phyloP scores from a whole-genome alignment of 345 rosid species.

The Lepidium sativum region DNA sequence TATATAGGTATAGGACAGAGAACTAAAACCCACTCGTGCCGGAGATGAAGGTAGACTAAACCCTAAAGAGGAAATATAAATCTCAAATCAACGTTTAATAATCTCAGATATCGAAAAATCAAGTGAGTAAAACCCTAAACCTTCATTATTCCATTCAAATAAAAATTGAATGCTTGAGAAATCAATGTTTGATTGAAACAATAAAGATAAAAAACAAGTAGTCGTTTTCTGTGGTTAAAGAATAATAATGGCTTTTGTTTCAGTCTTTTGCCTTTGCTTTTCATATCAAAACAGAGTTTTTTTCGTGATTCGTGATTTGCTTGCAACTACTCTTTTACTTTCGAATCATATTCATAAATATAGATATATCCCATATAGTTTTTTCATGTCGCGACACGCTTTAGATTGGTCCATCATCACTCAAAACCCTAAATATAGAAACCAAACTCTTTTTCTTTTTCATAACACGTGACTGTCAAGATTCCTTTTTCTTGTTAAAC shows the following conservation, averaged over 20 bases:
- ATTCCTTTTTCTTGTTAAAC: constrained; percentile 25
- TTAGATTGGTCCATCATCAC: constrained; percentile 35
- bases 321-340: background rate
- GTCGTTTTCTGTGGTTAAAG: background rate
- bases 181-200: too few species aligned
- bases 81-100: too few species aligned
- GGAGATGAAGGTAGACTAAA: too few species aligned
- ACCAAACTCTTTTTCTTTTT: constrained; percentile 22
- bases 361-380: constrained; percentile 15
- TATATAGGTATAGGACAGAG: too few species aligned
- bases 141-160: background rate
- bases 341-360: constrained; percentile 5
- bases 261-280: constrained; percentile 21
- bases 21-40: too few species aligned
- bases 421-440: constrained; percentile 16
- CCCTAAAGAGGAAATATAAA: too few species aligned
- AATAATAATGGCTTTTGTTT: constrained; percentile 10
- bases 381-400: constrained; percentile 43
- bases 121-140: too few species aligned
- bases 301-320: constrained; percentile 7
- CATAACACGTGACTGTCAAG: constrained; percentile 25
- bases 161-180: background rate
- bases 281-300: background rate
- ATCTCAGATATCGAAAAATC: too few species aligned
- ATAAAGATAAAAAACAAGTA: background rate